Evolutionary conservation across 2,329 filamentous ascomycete species (phyloP).

Genomic region (Claviceps purpurea): DNA sequence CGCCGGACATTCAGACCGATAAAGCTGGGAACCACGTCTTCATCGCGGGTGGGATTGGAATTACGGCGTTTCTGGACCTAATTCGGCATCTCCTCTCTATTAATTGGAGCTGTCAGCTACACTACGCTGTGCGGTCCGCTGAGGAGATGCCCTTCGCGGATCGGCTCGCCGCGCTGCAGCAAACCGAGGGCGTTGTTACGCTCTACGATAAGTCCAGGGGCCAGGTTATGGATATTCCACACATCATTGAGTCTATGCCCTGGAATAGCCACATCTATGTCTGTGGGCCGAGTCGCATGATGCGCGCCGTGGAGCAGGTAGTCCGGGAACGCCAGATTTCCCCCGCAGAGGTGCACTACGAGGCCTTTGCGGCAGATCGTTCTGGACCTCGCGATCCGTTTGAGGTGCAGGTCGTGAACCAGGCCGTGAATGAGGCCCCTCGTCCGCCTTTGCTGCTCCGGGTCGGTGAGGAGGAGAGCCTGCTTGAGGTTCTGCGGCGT

Average conservation of each 20-base stretch:
- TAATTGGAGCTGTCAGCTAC: conserved; percentile 38
- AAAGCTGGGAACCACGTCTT: conserved; percentile 43
- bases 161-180: conserved; percentile 27
- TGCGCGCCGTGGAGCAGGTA: conserved; percentile 33
- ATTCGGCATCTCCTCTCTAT: conserved; percentile 27
- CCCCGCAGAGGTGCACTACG: conserved; percentile 42
- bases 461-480: conserved; percentile 33
- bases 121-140: conserved; percentile 42
- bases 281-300: conserved; percentile 45
- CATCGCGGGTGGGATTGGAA: conserved; percentile 50
- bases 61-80: conserved; percentile 48
- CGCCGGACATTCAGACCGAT: conserved; percentile 31
- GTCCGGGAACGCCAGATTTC: conserved; percentile 29
- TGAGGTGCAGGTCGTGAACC: conserved; percentile 36
- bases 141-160: conserved; percentile 42
- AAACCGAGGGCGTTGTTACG: conserved; percentile 21
- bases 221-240: conserved; percentile 37
- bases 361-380: conserved; percentile 41
- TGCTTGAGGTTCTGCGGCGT: conserved; percentile 33
- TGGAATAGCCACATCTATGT: conserved; percentile 47
- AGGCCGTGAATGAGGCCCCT: conserved; percentile 10
- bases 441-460: conserved; percentile 20
- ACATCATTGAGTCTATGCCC: conserved; percentile 32
- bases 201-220: conserved; percentile 40
- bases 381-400: conserved; percentile 41